Evolutionary conservation across 257 asterid genomes (phyloP).

Genomic region (Jasminum sambac): DNA sequence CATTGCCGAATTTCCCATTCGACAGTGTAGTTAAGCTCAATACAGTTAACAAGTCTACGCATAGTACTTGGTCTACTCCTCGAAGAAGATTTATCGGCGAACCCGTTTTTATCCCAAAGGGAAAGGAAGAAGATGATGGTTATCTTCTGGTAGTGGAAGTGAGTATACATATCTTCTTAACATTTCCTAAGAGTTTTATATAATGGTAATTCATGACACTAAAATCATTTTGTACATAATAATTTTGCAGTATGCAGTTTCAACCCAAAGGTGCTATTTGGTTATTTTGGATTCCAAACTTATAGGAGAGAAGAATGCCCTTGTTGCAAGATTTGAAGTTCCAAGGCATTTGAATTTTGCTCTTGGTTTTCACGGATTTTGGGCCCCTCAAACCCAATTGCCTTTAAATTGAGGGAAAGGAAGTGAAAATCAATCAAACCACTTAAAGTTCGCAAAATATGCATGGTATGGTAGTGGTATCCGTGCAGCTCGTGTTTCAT

Average conservation of each 20-base stretch:
- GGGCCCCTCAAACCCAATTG: conserved; percentile 43
- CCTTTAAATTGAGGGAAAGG: too few species aligned
- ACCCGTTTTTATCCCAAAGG: conserved; percentile 67
- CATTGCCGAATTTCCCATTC: conserved; percentile 86
- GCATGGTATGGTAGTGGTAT: too few species aligned
- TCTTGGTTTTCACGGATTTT: conserved; percentile 91
- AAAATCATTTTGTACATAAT: too few species aligned
- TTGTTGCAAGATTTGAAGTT: conserved; percentile 87
- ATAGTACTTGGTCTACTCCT: conserved; percentile 63
- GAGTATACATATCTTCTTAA: conserved; percentile 15
- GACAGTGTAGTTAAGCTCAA: conserved; percentile 82
- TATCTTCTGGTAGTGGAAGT: conserved; percentile 92
- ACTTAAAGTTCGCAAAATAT: too few species aligned
- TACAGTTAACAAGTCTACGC: conserved; percentile 40
- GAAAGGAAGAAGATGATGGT: conserved; percentile 69
- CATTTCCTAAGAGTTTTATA: too few species aligned
- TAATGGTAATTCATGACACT: too few species aligned
- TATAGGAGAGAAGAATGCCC: conserved; percentile 55
- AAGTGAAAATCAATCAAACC: too few species aligned
- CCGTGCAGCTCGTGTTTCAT: too few species aligned
- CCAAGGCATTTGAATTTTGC: conserved; percentile 83
- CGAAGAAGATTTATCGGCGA: conserved; percentile 85
- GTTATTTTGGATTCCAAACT: conserved; percentile 64
- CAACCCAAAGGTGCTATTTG: conserved; percentile 78
- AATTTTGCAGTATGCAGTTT: conserved; percentile 79